Evolutionary conservation across 2,329 filamentous ascomycete species (phyloP), one percentile per base, ranked within the genome.

Genomic region (Thelonectria discophora): DNA sequence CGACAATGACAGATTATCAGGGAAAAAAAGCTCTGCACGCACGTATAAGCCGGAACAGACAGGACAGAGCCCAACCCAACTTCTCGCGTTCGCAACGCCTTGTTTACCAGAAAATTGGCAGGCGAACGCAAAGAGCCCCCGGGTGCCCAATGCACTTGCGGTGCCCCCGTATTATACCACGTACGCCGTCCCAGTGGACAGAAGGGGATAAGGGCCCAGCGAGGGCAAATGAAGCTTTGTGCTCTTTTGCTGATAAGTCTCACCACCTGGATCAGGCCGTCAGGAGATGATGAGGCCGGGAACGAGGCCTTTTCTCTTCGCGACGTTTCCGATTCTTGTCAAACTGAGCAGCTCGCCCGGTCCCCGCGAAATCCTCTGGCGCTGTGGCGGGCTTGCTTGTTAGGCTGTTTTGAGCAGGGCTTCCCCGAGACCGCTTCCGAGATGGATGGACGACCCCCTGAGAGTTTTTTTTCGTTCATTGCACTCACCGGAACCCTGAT

Each of bases 101-200:
- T 70, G 63, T 68, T 64, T 69, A 65, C 64, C 30, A 50, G 53
- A 63, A 67, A 66, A 65, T 63, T 55, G 39, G 60, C 57, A 62
- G 67, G 68, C 64, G 64, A 37, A 63, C 60, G 62, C 58, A 63
- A 68, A 57, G 69, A 66, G 68, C 67, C 27, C 61, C 71, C 69
- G 69, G 69, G 62, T 72, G 69, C 69, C 69, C 69, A 72, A 72
- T 71, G 69, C 69, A 55, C 68, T 37, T 39, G 54, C 68, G 39
- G 56, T 51, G 50, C 52, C 59, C 58, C 59, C 62, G 64, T 65
- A 58, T 60, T 68, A 65, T 61, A 60, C 55, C 42, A 32, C 27
- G 52, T 53, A 62, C 40, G 18, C 13, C 15, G 40, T 17, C 15
- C 60, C 65, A 59, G 67, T 65, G 60, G 57, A 65, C 64, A 55